Evolutionary conservation across 2,329 filamentous ascomycete species (phyloP).

Genomic region (Hypoxylon sp.): DNA sequence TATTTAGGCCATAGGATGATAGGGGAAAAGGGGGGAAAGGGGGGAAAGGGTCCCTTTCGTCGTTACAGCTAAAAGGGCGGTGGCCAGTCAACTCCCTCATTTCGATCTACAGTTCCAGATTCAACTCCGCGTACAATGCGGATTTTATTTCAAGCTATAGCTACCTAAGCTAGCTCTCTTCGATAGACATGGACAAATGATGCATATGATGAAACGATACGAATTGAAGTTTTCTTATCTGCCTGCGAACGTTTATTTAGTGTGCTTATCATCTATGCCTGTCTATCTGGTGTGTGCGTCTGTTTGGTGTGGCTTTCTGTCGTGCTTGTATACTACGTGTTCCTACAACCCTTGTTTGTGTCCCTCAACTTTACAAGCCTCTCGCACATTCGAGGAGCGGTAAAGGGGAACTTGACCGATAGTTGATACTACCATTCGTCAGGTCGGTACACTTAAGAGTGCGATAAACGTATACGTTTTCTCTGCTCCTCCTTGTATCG

Average conservation of each 20-base stretch:
- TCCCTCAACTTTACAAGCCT: too few relatives aligned
- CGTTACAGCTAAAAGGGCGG: too few relatives aligned
- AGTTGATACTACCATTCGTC: not conserved
- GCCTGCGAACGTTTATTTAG: too few relatives aligned
- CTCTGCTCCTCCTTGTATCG: not conserved
- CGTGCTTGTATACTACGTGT: too few relatives aligned
- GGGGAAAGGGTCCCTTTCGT: too few relatives aligned
- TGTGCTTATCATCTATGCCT: not conserved
- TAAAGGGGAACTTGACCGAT: not conserved
- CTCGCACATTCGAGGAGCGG: not conserved
- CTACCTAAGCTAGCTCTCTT: not conserved
- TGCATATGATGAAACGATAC: constrained; percentile 3
- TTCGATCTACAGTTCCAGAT: not conserved
- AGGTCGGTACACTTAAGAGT: not conserved
- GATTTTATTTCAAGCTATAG: not conserved
- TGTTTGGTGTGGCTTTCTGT: too few relatives aligned
- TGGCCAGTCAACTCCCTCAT: not conserved
- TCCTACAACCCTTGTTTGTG: too few relatives aligned
- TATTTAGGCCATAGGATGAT: too few relatives aligned
- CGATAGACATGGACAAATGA: constrained; percentile 9
- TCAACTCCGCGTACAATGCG: not conserved
- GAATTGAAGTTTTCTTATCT: not conserved
- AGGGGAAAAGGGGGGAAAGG: too few relatives aligned
- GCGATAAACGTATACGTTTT: not conserved
- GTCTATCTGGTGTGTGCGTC: not conserved